Base-by-base conservation (phyloP, 306 rosid species). In the Vigna nakashimae region DNA sequence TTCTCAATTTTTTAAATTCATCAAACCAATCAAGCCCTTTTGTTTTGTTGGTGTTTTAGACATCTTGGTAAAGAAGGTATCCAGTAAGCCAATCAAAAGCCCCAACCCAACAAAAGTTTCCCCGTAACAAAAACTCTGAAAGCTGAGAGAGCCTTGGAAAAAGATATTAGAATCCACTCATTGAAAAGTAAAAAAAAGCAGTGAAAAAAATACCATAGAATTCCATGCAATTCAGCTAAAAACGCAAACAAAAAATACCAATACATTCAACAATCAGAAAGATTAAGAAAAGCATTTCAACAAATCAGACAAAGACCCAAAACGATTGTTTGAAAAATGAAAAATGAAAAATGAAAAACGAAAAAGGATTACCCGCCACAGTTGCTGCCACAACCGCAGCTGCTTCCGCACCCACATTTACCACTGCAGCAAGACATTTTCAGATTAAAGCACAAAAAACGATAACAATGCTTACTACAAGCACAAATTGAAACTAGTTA, bases 381-480 rank as follows among this genome's bases (percentile, higher is more conserved):
- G 14, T 86, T 83, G 45, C 13, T 85, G 51, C 87, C 90, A 65
- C 97, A 92, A 9, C 71, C 32, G 89, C 96, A 90, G 79, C 49
- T n/a, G n/a, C 83, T 3, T 30, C 91, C 90, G 5, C 95, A 90
- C 0, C 88, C 88, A 67, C 96, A 89, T 64, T 74, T 87, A 6
- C 83, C 83, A 12, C 79, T 83, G 45, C 94, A 85, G 80, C 90
- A 84, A 48, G 97, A 82, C 93, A 87, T 91, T 20, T 48, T 50
- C 83, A 34, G 17, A n/a, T 7, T 0, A 26, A 2, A 36, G 58
- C 16, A 7, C 28, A 51, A 2, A 30, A 22, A 24, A 45, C 13
- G 22, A 12, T 9, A 16, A 34, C 7, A 34, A 12, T 13, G 6
- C 7, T 34, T 40, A 20, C 34, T 13, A 40, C 17, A 40, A 36